These are phyloP conservation scores for Clarireedia homoeocarpa DNA, from an alignment of 2,329 filamentous ascomycete species.

Conservation along the genomic window DNA sequence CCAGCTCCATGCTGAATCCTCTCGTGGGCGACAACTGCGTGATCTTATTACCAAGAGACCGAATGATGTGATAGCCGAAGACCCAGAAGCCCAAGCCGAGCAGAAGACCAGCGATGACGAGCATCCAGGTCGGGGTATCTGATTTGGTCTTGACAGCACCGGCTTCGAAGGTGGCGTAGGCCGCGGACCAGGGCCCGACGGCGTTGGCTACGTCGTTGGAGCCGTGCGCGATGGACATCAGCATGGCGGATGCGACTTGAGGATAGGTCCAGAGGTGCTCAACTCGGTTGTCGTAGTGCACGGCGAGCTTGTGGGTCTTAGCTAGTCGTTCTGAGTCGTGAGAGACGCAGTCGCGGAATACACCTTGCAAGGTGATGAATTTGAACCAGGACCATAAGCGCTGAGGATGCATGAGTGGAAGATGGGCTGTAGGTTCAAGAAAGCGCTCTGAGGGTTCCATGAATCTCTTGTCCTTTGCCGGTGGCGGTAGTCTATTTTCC, in stretches of 20 bases:
- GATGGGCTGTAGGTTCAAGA: slow-evolving; percentile 13
- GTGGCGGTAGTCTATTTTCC: not conserved
- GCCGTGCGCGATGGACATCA: slow-evolving; percentile 47
- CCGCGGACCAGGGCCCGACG: slow-evolving; percentile 59
- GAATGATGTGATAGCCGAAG: slow-evolving; percentile 73
- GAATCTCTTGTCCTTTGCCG: not conserved
- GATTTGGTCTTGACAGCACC: slow-evolving; percentile 45
- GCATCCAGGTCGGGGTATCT: slow-evolving; percentile 64
- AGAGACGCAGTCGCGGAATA: slow-evolving; percentile 14
- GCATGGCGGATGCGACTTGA: slow-evolving; percentile 34
- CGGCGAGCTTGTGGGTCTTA: slow-evolving; percentile 33
- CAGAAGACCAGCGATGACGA: slow-evolving; percentile 57
- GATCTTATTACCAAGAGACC: not conserved
- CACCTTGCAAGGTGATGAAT: slow-evolving; percentile 20
- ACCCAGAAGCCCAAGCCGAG: slow-evolving; percentile 55
- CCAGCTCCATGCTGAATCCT: slow-evolving; percentile 68
- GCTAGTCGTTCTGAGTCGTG: slow-evolving; percentile 10
- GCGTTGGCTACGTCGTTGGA: slow-evolving; percentile 70
- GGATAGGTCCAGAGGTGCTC: slow-evolving; percentile 50
- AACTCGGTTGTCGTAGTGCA: slow-evolving; percentile 60
- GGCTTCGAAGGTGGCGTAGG: slow-evolving; percentile 58
- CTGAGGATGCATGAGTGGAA: slow-evolving; percentile 14
- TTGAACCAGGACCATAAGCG: slow-evolving; percentile 18
- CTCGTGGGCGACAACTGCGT: slow-evolving; percentile 37
- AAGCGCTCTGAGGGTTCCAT: slow-evolving; percentile 15